Base-by-base conservation (phyloP, 2,329 filamentous ascomycete genomes). In the Cryoendolithus antarcticus region DNA sequence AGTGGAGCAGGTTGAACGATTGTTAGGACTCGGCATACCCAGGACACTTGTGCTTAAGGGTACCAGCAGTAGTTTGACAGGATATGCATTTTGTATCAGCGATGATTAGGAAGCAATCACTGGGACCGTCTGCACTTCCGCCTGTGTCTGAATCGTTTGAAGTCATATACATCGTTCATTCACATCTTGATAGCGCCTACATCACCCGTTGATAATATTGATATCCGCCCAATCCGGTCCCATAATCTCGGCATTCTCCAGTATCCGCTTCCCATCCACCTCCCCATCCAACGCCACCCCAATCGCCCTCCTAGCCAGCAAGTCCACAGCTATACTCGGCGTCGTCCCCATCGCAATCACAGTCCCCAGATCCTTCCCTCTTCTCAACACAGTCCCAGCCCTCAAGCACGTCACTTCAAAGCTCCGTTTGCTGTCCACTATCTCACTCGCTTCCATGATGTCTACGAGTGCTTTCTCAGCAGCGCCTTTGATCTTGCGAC, bases 391-490 rank as follows among this genome's bases (percentile, higher is more conserved):
- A 5, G 43, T 50, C 1, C 58, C 58, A 6, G 57, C 45, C 21
- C 58, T 41, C 43, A 61, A 41, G n/a, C 47, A 43, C 35, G 58
- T 56, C 4, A 50, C 55, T 39, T 61, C 56, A 33, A 60, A 58
- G 32, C 54, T 58, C 39, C 47, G 53, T 44, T 56, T 49, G 4
- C 49, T 51, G 7, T 49, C 49, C n/a, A 53, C 46, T 33, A 49
- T 45, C 37, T 54, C 49, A 24, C 49, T 49, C 27, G 44, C 42
- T 9, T 51, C 54, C 9, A 51, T 55, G 12, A 54, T 38, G 9
- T 53, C 55, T 30, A 59, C 53, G 12, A 61, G 37, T 4, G 48
- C 57, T 40, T 58, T 61, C 51, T 61, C 58, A 28, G 54, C 57
- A 7, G 58, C 57, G 2, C 58, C 58, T 41, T 61, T 61, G 38